Conservation (phyloP, 495 filamentous ascomycete species). For the Aspergillus cristatus region DNA sequence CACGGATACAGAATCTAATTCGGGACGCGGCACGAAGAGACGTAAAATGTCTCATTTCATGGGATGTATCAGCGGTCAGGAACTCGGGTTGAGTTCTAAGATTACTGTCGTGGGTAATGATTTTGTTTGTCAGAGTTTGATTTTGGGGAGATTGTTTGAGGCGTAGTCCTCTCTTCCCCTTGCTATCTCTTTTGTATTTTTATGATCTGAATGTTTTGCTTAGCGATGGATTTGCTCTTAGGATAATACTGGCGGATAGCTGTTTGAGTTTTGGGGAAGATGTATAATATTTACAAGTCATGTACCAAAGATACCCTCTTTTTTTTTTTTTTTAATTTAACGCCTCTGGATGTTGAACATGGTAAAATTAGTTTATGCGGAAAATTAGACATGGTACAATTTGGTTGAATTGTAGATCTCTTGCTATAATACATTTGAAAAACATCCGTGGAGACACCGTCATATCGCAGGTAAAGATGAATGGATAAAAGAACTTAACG, state of each 20-base stretch:
- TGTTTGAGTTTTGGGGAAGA: too few relatives aligned
- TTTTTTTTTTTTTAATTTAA: background rate
- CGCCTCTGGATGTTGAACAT: background rate
- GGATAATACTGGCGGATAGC: too few relatives aligned
- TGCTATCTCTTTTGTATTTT: background rate
- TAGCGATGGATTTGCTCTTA: background rate
- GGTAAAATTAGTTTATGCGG: too few relatives aligned
- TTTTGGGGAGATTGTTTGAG: constrained; percentile 70
- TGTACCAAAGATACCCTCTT: too few relatives aligned
- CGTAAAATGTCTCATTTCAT: constrained; percentile 45
- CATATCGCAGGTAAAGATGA: constrained; percentile 22
- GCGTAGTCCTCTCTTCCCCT: constrained; percentile 25
- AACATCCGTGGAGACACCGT: constrained; percentile 21
- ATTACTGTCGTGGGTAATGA: constrained; percentile 71
- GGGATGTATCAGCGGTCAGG: constrained; percentile 24
- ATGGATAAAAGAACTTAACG: constrained; percentile 10
- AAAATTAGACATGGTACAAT: too few relatives aligned
- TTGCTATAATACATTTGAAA: constrained; percentile 36
- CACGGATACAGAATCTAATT: constrained; percentile 5
- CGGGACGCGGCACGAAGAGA: constrained; percentile 27
- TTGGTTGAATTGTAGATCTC: constrained; percentile 4
- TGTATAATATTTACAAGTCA: too few relatives aligned
- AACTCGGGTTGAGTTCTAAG: constrained; percentile 26
- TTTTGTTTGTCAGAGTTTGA: constrained; percentile 85
- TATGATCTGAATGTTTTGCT: background rate